Base-by-base conservation (phyloP, 2,329 filamentous ascomycete genomes). In the Aotearoamyces nothofagi region DNA sequence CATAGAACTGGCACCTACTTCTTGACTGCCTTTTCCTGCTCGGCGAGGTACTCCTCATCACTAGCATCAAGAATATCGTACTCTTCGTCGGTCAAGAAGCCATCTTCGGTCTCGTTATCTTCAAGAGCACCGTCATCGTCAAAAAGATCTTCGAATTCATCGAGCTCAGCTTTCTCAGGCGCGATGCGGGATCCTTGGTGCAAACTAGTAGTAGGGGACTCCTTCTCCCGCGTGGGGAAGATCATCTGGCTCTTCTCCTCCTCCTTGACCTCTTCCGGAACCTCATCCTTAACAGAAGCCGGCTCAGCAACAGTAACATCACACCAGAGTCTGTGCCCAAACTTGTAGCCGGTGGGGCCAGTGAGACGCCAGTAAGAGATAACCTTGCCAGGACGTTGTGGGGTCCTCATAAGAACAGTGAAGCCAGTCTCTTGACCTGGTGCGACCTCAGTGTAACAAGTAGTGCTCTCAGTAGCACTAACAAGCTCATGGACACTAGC, bases 301-400 rank as follows among this genome's bases (percentile, higher is more conserved):
- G 50, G 49, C 27, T 49, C 44, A 42, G 62, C 57, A 40, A 94
- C 82, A 28, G 71, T 68, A 38, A 98, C 71, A 40, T 96, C 84
- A 49, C 87, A 94, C 87, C 87, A 98, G 26, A 98, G 63, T 46
- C 84, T 80, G 58, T 94, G 81, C 22, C 90, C 90, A 40, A 96
- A 94, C 39, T 82, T 78, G 39, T 67, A 61, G 14, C 86, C 86
- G 33, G 82, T 74, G 5, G 73, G 65, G 34, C 81, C 74, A 43
- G 86, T 92, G 40, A 98, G 61, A 37, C 87, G 84, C 90, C 90
- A 98, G 66, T 94, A 94, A 2, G 90, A 96, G 46, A 93, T 90
- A 34, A 76, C 66, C 52, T 78, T 80, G 31, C 87, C 86, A 31
- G 71, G 57, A 27, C 79, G 78, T 29, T 61, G 55, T 10, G 87